These are phyloP conservation scores for Alternaria brassicae DNA, from an alignment of 2,329 filamentous ascomycete genomes.

Conservation along the genomic window DNA sequence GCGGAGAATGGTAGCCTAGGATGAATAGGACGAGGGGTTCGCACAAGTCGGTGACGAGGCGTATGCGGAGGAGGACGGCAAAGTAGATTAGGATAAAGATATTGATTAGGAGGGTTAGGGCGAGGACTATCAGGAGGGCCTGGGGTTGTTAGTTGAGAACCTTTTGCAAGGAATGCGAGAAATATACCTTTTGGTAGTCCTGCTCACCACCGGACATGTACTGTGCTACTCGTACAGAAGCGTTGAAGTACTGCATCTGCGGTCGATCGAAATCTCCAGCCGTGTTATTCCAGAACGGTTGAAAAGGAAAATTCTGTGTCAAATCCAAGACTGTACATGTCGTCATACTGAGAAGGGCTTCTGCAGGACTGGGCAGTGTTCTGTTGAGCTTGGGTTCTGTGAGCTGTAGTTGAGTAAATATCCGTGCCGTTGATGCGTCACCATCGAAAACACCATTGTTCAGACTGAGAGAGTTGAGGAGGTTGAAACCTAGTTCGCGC, in stretches of 20 bases:
- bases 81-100: conserved; percentile 16
- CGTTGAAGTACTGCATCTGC: conserved; percentile 9
- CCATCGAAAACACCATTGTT: conserved; percentile 17
- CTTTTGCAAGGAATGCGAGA: too few relatives aligned
- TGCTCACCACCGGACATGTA: conserved; percentile 19
- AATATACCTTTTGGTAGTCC: conserved; percentile 7
- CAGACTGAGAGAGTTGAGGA: conserved; percentile 13
- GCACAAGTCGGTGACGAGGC: conserved; percentile 15
- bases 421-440: conserved; percentile 11
- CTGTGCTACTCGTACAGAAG: conserved; percentile 13
- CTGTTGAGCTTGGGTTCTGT: conserved; percentile 3
- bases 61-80: conserved; percentile 3
- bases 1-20: conserved; percentile 10
- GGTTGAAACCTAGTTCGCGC: conserved; percentile 9
- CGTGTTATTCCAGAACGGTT: background rate
- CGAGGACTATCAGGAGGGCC: conserved; percentile 8
- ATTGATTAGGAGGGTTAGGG: conserved; percentile 3
- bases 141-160: background rate
- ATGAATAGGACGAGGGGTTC: conserved; percentile 16
- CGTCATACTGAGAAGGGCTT: conserved; percentile 3
- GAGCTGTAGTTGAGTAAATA: conserved; percentile 12
- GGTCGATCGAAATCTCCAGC: background rate
- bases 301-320: conserved; percentile 11
- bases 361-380: conserved; percentile 6
- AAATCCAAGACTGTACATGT: conserved; percentile 13